Percentiles rank a stretch among this genome's conserved stretches.
Evolutionary conservation across 306 rosid genomes (phyloP).

Genomic region (Prunus campanulata): DNA sequence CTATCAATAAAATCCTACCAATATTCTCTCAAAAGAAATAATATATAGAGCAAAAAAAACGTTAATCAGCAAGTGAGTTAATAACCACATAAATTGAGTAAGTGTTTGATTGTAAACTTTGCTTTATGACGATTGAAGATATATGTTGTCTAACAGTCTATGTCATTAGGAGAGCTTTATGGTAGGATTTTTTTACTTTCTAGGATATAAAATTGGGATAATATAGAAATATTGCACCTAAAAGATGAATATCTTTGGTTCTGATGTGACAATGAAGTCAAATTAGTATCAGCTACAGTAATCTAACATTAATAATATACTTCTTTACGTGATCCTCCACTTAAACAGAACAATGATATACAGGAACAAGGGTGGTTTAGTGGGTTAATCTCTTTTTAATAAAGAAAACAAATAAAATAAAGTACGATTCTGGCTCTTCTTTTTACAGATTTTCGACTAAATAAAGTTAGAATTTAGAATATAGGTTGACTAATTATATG

Average conservation of each 20-base stretch:
- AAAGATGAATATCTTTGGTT: neutral
- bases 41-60: too few species aligned
- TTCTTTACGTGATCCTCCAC: slow-evolving; percentile 23
- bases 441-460: neutral
- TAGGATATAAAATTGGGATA: neutral
- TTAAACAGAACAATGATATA: neutral
- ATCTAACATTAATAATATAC: neutral
- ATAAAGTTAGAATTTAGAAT: neutral
- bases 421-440: neutral
- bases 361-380: neutral
- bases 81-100: neutral
- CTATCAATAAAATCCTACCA: too few species aligned
- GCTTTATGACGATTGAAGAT: neutral
- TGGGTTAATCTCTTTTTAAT: neutral
- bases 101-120: neutral
- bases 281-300: neutral
- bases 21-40: too few species aligned
- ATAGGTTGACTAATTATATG: neutral
- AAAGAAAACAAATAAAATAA: neutral
- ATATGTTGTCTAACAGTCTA: neutral
- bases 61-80: too few species aligned
- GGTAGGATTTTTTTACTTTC: neutral
- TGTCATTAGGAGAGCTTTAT: neutral
- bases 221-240: neutral
- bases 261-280: slow-evolving; percentile 9